Evolutionary conservation across 2,329 filamentous ascomycete species (phyloP), one percentile per base, ranked within the genome.

Genomic region (Diaporthe humulicola): DNA sequence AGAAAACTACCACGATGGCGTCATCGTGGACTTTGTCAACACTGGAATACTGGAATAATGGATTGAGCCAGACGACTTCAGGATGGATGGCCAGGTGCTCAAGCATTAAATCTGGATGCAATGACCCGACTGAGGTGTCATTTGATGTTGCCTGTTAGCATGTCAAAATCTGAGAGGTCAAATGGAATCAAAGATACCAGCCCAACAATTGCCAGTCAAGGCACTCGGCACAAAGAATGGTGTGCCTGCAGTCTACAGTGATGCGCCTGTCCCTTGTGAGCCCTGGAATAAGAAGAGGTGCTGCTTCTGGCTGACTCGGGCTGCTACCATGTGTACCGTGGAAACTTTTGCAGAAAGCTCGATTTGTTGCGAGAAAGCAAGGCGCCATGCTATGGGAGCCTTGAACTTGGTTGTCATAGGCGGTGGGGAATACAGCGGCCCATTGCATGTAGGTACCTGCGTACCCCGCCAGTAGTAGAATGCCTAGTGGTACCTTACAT

Each of bases 31-130:
- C 40, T 38, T 42, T 42, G 60, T 56, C 57, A 28, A 54, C 45
- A 30, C 33, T 54, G 58, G 58, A 48, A 48, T 19, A 48, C 60
- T 30, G 33, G 22, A 22, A 60, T 54, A 38, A 33, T 71, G 69
- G 48, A 61, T 64, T n/a, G 5, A 45, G 38, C 40, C 45, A 48
- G 66, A 36, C 45, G 54, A 48, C 58, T 61, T 64, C 40, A 64
- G 52, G 42, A 67, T 74, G 72, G 42, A 70, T 71, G 67, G 54
- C 60, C 64, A 61, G 60, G 71, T 50, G 45, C 71, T 14, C 56
- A 36, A 70, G 48, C 48, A 52, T 48, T 15, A 36, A 56, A 38
- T 72, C 48, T 71, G 36, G 71, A 71, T 71, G 57, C 19, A 48
- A 52, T 61, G 58, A 61, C 33, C 33, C 28, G 54, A 54, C 54